Conservation (phyloP, 2,329 filamentous ascomycete species). For the Epicoccum nigrum region DNA sequence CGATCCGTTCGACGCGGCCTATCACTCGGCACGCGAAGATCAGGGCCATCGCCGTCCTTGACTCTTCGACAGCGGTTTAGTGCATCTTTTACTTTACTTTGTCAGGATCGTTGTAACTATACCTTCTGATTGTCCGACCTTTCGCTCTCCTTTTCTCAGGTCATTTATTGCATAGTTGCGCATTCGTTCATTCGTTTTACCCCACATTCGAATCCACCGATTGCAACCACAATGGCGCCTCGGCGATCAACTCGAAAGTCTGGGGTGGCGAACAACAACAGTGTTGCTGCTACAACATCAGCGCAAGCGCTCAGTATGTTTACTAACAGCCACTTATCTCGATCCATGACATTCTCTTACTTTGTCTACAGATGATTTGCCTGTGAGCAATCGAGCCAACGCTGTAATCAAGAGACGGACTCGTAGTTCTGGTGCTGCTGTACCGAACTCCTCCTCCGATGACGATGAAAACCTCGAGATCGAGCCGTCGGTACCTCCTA, state of each 20-base stretch:
- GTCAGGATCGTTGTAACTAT: slow-evolving; percentile 2
- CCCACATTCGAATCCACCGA: neutral
- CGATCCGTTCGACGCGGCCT: slow-evolving; percentile 33
- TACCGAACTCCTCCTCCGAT: slow-evolving; percentile 43
- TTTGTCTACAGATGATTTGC: slow-evolving; percentile 4
- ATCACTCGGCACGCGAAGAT: slow-evolving; percentile 24
- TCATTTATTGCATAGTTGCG: neutral
- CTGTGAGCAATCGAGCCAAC: slow-evolving; percentile 2
- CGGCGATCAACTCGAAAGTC: slow-evolving; percentile 37
- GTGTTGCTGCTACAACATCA: slow-evolving; percentile 6
- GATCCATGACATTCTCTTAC: neutral
- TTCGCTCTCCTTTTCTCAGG: neutral
- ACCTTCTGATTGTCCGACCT: neutral
- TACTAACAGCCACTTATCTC: neutral
- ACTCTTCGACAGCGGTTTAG: slow-evolving; percentile 22
- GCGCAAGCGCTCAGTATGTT: slow-evolving; percentile 3
- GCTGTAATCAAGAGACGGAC: slow-evolving; percentile 22
- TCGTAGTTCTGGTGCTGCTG: slow-evolving; percentile 32
- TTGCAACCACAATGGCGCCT: slow-evolving; percentile 26
- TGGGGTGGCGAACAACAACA: slow-evolving; percentile 15
- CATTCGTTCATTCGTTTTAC: neutral
- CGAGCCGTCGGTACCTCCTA: slow-evolving; percentile 8
- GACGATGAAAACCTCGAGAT: slow-evolving; percentile 30
- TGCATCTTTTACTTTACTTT: slow-evolving; percentile 13
- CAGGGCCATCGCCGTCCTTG: slow-evolving; percentile 32